Percentiles rank a stretch among this genome's conserved stretches.
These are phyloP conservation scores for Posidonia oceanica DNA, from an alignment of 116 monocot genomes.

Conservation along the genomic window DNA sequence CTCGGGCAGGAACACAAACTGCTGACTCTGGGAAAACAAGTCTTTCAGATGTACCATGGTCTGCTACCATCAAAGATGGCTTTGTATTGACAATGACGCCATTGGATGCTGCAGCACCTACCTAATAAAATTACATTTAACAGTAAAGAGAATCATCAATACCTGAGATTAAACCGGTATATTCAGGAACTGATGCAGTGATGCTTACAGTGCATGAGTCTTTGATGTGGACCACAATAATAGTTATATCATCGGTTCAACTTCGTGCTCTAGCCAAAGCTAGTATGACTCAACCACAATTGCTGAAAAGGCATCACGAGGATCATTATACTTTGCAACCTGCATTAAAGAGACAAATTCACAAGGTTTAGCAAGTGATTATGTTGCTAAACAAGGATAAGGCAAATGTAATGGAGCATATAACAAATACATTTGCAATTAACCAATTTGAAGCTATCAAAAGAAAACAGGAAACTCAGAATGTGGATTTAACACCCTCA, in stretches of 20 bases:
- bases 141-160: slow-evolving; percentile 4
- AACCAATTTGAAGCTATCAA: too few relatives aligned
- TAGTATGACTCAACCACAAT: slow-evolving; percentile 70
- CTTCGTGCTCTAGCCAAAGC: slow-evolving; percentile 68
- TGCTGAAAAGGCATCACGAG: slow-evolving; percentile 75
- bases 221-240: slow-evolving; percentile 71
- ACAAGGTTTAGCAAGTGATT: neutral
- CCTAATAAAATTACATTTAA: slow-evolving; percentile 26
- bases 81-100: neutral
- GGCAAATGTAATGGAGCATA: neutral
- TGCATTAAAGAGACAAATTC: slow-evolving; percentile 12
- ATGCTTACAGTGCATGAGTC: slow-evolving; percentile 34
- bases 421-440: too few relatives aligned
- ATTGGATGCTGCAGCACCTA: slow-evolving; percentile 11
- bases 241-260: slow-evolving; percentile 84
- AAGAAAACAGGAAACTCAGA: too few relatives aligned
- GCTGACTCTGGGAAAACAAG: neutral
- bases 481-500: too few relatives aligned
- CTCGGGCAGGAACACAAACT: neutral
- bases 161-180: slow-evolving; percentile 1
- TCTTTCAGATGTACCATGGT: neutral
- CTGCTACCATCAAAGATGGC: neutral
- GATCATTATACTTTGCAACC: slow-evolving; percentile 69
- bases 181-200: slow-evolving; percentile 1
- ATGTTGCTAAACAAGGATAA: neutral